Evolutionary conservation across 768 basidiomycete genomes (phyloP).

Genomic region (Russula ochroleuca): DNA sequence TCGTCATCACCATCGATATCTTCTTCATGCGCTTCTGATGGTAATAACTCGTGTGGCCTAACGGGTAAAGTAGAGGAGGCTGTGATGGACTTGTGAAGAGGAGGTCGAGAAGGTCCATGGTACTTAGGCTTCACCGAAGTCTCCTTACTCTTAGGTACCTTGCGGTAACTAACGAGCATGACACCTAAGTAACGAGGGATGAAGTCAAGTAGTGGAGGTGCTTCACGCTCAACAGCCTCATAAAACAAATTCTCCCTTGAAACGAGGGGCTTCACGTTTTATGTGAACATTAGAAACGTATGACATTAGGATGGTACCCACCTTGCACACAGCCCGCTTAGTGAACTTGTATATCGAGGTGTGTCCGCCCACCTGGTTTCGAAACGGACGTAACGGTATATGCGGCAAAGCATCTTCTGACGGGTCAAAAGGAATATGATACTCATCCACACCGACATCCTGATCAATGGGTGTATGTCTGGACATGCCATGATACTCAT

Average conservation of each 20-base stretch:
- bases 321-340: constrained; percentile 97
- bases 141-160: constrained; percentile 42
- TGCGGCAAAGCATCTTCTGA: constrained; percentile 68
- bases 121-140: constrained; percentile 20
- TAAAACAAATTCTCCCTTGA: constrained; percentile 98
- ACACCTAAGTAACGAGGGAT: constrained; percentile 99
- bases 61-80: constrained; percentile 20
- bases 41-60: not conserved
- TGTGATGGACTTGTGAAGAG: constrained; percentile 33
- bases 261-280: constrained; percentile 70
- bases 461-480: constrained; percentile 17
- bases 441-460: constrained; percentile 30
- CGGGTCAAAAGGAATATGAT: constrained; percentile 40
- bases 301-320: constrained; percentile 38
- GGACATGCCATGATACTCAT: constrained; percentile 32
- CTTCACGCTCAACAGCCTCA: constrained; percentile 91
- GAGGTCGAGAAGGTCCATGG: constrained; percentile 30
- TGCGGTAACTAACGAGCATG: constrained; percentile 95
- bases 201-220: constrained; percentile 86
- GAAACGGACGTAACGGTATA: constrained; percentile 91
- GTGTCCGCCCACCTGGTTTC: constrained; percentile 97
- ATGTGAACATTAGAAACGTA: constrained; percentile 3
- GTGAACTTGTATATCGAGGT: constrained; percentile 98
- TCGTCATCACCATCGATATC: constrained; percentile 47
- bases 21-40: constrained; percentile 34